Evolutionary conservation across 768 basidiomycete species (phyloP), one percentile per base, ranked within the genome.

Genomic region (Tricholoma furcatifolium): DNA sequence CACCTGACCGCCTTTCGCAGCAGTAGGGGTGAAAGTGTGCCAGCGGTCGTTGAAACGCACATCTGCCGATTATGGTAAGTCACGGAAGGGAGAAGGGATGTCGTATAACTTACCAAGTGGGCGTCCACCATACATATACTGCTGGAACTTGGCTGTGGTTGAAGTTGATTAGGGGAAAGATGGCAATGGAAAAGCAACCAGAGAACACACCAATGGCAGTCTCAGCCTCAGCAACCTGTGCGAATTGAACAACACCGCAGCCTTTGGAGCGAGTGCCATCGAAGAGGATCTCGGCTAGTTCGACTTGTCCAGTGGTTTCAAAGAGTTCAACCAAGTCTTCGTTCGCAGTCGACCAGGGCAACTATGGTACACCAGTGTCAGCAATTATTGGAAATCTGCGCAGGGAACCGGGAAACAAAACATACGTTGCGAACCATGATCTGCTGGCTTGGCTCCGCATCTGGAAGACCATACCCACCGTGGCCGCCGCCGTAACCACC

Each of bases 341-440:
- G 67, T 99, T 98, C 6, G 96, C 94, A 41, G 96, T 99, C 9
- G 96, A 98, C 95, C 95, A 99, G 1, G 96, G 96, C 15, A 99
- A 72, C 96, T 98, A 58, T 8, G 47, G 3, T 43, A 20, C 31
- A 11, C 35, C 51, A 10, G n/a, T 14, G 18, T 51, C 43, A 34
- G 20, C 11, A 18, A n/a, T 14, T 4, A 38, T 15, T 44, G 14
- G n/a, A 30, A 54, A 54, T 21, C n/a, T n/a, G n/a, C n/a, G n/a
- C n/a, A n/a, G n/a, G n/a, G n/a, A n/a, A n/a, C n/a, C n/a, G n/a
- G n/a, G n/a, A 24, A 21, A 42, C 11, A n/a, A 12, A 11, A 86
- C 96, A 69, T 68, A 97, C 96, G 69, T 99, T 99, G 71, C 93
- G 87, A 62, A 98, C 95, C 84, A 96, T 91, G 65, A 99, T 98